These are phyloP conservation scores for Gaertneriomyces sp. DNA, from an alignment of 192 early-diverging fungal genomes.

Conservation along the genomic window DNA sequence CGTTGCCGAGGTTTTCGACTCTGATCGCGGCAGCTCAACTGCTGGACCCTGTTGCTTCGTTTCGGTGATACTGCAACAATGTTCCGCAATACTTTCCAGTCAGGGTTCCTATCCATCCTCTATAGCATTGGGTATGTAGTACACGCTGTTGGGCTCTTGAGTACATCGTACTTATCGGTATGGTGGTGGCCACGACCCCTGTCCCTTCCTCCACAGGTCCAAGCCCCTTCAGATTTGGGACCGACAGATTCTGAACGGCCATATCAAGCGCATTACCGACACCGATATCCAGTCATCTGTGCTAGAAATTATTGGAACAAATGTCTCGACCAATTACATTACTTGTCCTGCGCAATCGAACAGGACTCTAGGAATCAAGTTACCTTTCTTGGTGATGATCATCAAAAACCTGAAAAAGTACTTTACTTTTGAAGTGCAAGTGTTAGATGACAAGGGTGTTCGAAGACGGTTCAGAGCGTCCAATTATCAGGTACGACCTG, in stretches of 20 bases:
- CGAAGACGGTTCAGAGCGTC: slow-evolving; percentile 79
- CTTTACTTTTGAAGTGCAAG: slow-evolving; percentile 89
- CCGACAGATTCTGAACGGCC: slow-evolving; percentile 61
- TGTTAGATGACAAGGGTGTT: slow-evolving; percentile 78
- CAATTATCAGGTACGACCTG: slow-evolving; percentile 78
- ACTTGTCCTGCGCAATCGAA: slow-evolving; percentile 72
- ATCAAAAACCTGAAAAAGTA: slow-evolving; percentile 87
- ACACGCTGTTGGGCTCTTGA: background rate
- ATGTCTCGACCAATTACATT: slow-evolving; percentile 84
- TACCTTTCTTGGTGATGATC: slow-evolving; percentile 83
- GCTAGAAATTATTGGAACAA: slow-evolving; percentile 72
- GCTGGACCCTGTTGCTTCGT: no score
- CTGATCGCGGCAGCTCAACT: no score
- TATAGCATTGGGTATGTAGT: slow-evolving; percentile 67
- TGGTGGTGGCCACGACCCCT: background rate
- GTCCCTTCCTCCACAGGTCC: slow-evolving; percentile 31
- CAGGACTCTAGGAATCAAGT: slow-evolving; percentile 82
- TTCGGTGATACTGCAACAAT: slow-evolving; percentile 33
- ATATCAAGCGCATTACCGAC: slow-evolving; percentile 76
- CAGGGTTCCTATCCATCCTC: slow-evolving; percentile 83
- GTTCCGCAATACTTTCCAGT: slow-evolving; percentile 86
- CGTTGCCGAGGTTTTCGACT: no score
- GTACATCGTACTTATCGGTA: background rate
- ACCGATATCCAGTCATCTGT: slow-evolving; percentile 78
- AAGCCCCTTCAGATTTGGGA: slow-evolving; percentile 75